Evolutionary conservation across 2,329 filamentous ascomycete species (phyloP).

Genomic region (Microthyrium microscopicum): DNA sequence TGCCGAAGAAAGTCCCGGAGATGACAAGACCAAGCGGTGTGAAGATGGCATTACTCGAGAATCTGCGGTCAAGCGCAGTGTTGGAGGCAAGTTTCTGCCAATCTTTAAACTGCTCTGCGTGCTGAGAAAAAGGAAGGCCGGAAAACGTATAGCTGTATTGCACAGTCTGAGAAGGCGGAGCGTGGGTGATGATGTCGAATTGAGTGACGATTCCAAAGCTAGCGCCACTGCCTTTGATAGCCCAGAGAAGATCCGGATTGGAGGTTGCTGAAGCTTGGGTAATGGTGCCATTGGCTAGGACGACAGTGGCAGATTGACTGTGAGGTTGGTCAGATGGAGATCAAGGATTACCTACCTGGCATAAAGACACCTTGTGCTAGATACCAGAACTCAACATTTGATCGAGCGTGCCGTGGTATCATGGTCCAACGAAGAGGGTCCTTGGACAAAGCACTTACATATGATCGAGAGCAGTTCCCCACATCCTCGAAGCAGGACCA

Average conservation of each 20-base stretch:
- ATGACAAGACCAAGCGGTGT: constrained; percentile 38
- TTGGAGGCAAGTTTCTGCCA: constrained; percentile 44
- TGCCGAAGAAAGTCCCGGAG: constrained; percentile 45
- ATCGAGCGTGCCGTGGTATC: too few species aligned
- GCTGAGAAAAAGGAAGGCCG: background rate
- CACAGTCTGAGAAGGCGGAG: constrained; percentile 3
- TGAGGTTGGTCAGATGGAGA: too few species aligned
- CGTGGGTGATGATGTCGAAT: constrained; percentile 11
- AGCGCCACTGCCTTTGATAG: constrained; percentile 20
- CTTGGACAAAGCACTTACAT: too few species aligned
- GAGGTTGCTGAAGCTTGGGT: constrained; percentile 13
- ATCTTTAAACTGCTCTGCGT: constrained; percentile 31
- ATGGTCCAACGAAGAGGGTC: too few species aligned
- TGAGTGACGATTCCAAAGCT: constrained; percentile 20
- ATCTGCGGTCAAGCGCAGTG: constrained; percentile 38
- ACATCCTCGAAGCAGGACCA: constrained; percentile 29
- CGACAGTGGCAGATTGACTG: constrained; percentile 14
- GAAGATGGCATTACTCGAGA: constrained; percentile 40
- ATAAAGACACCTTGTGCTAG: too few species aligned
- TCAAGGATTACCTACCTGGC: too few species aligned
- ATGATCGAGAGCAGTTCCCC: constrained; percentile 35
- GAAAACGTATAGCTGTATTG: constrained; percentile 7
- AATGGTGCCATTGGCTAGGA: constrained; percentile 17
- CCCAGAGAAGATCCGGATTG: constrained; percentile 20
- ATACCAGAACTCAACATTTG: too few species aligned